Percentiles rank a stretch among this genome's conserved stretches.
Evolutionary conservation across 2,329 filamentous ascomycete species (phyloP).

Genomic region (Didymella pinodella): DNA sequence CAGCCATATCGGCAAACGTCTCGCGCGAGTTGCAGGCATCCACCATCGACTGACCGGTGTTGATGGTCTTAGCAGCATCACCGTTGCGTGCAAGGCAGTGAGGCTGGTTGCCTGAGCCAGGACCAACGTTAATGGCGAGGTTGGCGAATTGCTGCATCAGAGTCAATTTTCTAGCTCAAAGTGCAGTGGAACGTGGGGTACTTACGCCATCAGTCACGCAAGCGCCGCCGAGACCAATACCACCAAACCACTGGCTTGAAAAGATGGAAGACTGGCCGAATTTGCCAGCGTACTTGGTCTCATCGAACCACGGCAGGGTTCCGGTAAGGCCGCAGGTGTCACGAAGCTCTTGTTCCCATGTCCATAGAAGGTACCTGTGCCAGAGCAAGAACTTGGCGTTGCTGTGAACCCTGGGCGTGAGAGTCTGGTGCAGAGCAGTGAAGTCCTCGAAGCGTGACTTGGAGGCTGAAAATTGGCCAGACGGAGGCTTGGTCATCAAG

Average conservation of each 20-base stretch:
- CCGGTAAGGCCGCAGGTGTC: conserved; percentile 54
- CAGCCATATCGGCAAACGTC: conserved; percentile 41
- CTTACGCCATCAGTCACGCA: conserved; percentile 49
- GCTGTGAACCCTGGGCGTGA: conserved; percentile 45
- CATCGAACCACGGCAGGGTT: conserved; percentile 51
- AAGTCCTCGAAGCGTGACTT: conserved; percentile 47
- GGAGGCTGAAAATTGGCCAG: conserved; percentile 36
- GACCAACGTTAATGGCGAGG: conserved; percentile 43
- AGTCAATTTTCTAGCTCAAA: conserved; percentile 19
- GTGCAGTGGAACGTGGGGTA: conserved; percentile 7
- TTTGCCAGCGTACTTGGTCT: conserved; percentile 45
- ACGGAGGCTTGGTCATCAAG: conserved; percentile 33
- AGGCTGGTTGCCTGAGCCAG: conserved; percentile 35
- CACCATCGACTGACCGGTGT: conserved; percentile 42
- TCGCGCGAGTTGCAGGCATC: conserved; percentile 38
- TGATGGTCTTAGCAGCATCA: conserved; percentile 34
- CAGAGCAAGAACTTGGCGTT: conserved; percentile 53
- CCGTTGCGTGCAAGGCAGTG: conserved; percentile 47
- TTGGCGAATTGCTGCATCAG: conserved; percentile 42
- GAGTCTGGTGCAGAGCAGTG: conserved; percentile 43
- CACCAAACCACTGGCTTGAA: conserved; percentile 39
- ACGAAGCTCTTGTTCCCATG: conserved; percentile 53
- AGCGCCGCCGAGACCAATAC: conserved; percentile 32
- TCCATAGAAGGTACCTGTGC: conserved; percentile 55
- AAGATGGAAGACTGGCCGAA: conserved; percentile 45